Evolutionary conservation across 1,284 basidiomycete genomes (phyloP), one percentile per base, ranked within the genome.

Genomic region (Ceratobasidium sp.): DNA sequence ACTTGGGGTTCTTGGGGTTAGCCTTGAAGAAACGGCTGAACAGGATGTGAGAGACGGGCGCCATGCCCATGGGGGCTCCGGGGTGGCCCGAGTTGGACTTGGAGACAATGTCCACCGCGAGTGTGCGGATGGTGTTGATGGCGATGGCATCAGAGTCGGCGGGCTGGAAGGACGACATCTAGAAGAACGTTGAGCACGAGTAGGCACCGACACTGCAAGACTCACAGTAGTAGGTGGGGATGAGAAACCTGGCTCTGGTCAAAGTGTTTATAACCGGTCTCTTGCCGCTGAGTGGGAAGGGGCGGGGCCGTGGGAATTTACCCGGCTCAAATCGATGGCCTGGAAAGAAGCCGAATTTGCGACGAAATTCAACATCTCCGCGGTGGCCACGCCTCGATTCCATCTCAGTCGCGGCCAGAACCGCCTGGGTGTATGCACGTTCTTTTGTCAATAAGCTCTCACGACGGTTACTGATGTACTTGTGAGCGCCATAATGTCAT

Each of bases 21-120:
- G 88, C 87, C 74, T 89, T 92, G 82, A 96, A 79, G 84, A 93
- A 92, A 49, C 91, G 85, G 71, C 90, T 86, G 81, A 90, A 96
- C 43, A 97, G 87, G 72, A 96, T 83, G 77, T 97, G 94, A 72
- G 94, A 89, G 70, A 85, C 90, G 34, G 94, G 93, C 20, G 94
- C 93, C 90, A 95, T 88, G 75, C 93, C 91, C 92, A 96, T 90
- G 67, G 94, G 94, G 55, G 93, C 94, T 80, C 91, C 92, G 71
- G 93, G 93, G 81, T 95, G 93, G 72, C 93, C 93, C 75, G 93
- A 95, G 87, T 96, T 96, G 77, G 94, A 89, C 81, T 81, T 81
- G 74, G 71, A 77, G 58, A 82, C 80, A 42, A 80, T 78, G 77
- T 81, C 80, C 38, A 78, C 80, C 34, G 80, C 80, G 50, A 82